These are phyloP conservation scores for Phoenix dactylifera DNA, from an alignment of 176 grass and related monocot genomes.

Conservation along the genomic window DNA sequence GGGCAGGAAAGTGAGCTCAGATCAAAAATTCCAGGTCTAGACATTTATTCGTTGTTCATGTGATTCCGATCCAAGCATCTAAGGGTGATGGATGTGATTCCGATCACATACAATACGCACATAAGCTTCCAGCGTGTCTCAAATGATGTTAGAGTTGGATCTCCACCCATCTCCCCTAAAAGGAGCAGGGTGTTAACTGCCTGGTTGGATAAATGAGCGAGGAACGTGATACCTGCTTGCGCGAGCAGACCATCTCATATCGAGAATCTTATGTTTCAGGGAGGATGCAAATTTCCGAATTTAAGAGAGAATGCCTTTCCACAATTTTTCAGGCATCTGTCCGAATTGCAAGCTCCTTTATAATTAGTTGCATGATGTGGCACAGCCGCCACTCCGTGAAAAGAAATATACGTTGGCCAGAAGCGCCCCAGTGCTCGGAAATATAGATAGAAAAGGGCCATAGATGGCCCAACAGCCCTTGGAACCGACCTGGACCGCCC, in stretches of 20 bases:
- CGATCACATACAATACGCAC: constrained; percentile 39
- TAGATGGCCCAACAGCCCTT: too few species aligned
- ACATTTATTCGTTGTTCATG: too few species aligned
- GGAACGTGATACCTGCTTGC: constrained; percentile 80
- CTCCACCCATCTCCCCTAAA: constrained; percentile 78
- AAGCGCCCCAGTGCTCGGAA: too few species aligned
- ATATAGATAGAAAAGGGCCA: too few species aligned
- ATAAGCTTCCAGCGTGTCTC: constrained; percentile 48
- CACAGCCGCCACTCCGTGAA: constrained; percentile 58
- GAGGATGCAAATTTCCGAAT: not conserved
- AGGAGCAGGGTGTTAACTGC: constrained; percentile 70
- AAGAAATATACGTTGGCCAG: constrained; percentile 42
- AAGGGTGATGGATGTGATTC: constrained; percentile 65
- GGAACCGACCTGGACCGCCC: too few species aligned
- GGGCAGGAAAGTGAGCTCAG: too few species aligned
- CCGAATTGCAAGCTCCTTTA: constrained; percentile 46
- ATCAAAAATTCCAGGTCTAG: too few species aligned
- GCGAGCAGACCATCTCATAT: not conserved
- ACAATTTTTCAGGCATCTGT: constrained; percentile 85
- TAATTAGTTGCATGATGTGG: constrained; percentile 49
- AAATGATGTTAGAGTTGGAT: constrained; percentile 78
- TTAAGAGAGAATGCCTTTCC: constrained; percentile 23
- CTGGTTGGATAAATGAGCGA: constrained; percentile 58
- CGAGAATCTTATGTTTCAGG: not conserved
- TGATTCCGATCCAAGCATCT: constrained; percentile 26